Evolutionary conservation across 1,284 basidiomycete genomes (phyloP), one percentile per base, ranked within the genome.

Genomic region (Malassezia pachydermatis): DNA sequence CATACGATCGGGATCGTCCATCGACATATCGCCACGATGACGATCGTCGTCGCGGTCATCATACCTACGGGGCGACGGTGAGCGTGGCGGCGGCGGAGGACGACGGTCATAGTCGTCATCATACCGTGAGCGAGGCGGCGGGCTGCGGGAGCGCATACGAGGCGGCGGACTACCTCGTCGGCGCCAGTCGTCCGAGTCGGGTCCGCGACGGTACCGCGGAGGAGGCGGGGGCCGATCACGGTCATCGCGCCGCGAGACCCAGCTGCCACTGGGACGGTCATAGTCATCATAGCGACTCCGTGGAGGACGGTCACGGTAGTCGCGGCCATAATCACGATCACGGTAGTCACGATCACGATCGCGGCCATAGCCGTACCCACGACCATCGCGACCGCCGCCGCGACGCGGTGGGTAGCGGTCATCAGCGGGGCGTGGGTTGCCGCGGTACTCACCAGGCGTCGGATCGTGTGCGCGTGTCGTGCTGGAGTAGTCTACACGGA

Each of bases 401-500:
- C 24, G 36, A n/a, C 28, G 29, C 23, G 41, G 14, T 7, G 28
- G 19, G 20, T 33, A 33, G 23, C 64, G 58, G 45, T 67, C 65
- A 33, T 67, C 65, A 0, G 37, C 20, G 9, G 55, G 55, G 4
- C 65, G 57, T 3, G 62, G 52, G 41, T 62, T 59, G 34, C 68
- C 68, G 44, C 65, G 59, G 76, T 98, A 98, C 75, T 95, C 86
- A 57, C 92, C 92, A 4, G 94, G 92, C 13, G 92, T 98, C 9
- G 94, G 88, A 13, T 86, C 83, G 74, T 98, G 92, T 22, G 92
- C 84, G 46, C 86, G 81, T 57, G 84, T 81, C 4, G 94, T 98
- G 34, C 92, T 85, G 1, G 88, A 95, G 72, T 84, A 98, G 73
- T 98, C 92, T 41, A 98, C 92, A 48, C 92, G 87, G 65, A 98